Evolutionary conservation across 2,329 filamentous ascomycete genomes (phyloP).

Genomic region (Emergomyces pasteurianus): DNA sequence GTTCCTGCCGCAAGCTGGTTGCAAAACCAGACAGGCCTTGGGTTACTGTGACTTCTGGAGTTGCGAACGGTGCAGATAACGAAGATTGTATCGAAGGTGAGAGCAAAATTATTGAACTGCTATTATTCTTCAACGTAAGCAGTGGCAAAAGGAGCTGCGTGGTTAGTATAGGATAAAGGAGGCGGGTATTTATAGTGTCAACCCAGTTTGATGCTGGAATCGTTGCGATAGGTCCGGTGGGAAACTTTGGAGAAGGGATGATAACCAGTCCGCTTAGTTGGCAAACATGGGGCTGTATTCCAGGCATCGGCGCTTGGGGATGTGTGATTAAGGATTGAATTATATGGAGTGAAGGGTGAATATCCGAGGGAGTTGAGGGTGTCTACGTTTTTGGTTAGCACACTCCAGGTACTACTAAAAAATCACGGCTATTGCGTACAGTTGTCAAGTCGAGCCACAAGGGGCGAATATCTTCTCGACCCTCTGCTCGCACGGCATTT

Average conservation of each 20-base stretch:
- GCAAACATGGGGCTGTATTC: constrained; percentile 63
- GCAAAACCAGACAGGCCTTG: constrained; percentile 80
- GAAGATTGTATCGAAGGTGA: constrained; percentile 36
- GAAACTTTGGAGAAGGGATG: constrained; percentile 67
- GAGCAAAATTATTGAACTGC: constrained; percentile 33
- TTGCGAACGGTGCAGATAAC: constrained; percentile 36
- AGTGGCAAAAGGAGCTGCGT: constrained; percentile 82
- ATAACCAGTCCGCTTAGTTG: constrained; percentile 69
- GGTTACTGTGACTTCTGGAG: constrained; percentile 74
- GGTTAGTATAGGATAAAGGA: constrained; percentile 78
- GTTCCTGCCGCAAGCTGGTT: constrained; percentile 65
- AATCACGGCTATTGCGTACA: constrained; percentile 15
- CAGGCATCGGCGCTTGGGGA: constrained; percentile 63
- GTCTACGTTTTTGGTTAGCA: constrained; percentile 31
- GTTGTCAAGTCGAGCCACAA: constrained; percentile 66
- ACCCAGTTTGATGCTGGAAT: constrained; percentile 75
- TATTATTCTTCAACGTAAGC: constrained; percentile 48
- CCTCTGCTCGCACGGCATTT: constrained; percentile 59
- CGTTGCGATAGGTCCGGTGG: constrained; percentile 72
- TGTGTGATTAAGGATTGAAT: constrained; percentile 61
- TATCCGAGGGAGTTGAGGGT: constrained; percentile 45
- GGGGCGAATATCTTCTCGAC: constrained; percentile 69
- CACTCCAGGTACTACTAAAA: not conserved
- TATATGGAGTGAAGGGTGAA: constrained; percentile 56
- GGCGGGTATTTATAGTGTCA: constrained; percentile 82